Evolutionary conservation across 345 rosid species (phyloP).

Genomic region (Trapa bicornis): DNA sequence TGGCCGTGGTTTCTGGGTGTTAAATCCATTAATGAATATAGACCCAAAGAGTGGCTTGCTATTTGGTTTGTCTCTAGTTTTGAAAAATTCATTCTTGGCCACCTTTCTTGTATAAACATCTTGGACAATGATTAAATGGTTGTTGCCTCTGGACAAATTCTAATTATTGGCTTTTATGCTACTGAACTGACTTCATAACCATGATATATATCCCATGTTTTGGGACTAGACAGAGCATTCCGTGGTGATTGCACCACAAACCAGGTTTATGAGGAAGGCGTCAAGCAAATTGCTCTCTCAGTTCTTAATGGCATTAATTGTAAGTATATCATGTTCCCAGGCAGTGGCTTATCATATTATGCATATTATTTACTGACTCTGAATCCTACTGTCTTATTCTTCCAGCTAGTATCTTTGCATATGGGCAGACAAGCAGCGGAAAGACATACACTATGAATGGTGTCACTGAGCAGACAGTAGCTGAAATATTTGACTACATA

Average conservation of each 20-base stretch:
- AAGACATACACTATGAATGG: conserved; percentile 98
- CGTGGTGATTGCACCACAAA: conserved; percentile 72
- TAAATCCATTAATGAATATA: not conserved
- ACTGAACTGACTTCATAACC: not conserved
- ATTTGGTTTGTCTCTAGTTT: not conserved
- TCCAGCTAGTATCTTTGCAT: conserved; percentile 91
- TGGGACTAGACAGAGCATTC: conserved; percentile 70
- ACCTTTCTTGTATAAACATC: not conserved
- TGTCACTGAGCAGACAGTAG: conserved; percentile 69
- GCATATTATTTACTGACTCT: not conserved
- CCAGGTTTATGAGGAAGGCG: conserved; percentile 72
- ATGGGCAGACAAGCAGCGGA: conserved; percentile 99
- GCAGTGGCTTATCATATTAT: not conserved
- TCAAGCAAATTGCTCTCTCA: conserved; percentile 75
- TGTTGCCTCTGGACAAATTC: not conserved
- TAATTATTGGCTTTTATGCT: not conserved
- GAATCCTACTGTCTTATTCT: conserved; percentile 2
- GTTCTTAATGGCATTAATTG: conserved; percentile 84
- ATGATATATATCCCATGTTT: conserved; percentile 2
- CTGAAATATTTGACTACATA: conserved; percentile 84
- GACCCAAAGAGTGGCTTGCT: not conserved
- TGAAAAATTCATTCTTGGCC: not conserved
- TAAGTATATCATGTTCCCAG: conserved; percentile 25
- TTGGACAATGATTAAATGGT: not conserved
- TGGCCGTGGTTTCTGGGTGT: not conserved